phyloP scores from a whole-genome alignment of 179 eudicot species.

The Spinacia oleracea region DNA sequence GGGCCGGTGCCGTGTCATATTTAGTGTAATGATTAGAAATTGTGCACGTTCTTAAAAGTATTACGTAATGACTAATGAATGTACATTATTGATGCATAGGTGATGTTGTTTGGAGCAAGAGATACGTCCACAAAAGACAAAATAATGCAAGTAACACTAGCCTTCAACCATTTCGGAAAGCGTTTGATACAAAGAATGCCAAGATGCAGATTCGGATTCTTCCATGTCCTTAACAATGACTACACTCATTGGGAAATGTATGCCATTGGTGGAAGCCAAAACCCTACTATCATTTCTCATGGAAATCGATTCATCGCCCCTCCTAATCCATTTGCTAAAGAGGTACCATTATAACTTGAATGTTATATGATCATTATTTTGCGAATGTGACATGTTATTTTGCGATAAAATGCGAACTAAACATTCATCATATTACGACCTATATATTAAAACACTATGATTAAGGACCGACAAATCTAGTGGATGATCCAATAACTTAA shows the following conservation, averaged over 20 bases:
- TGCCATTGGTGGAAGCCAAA: slow-evolving; percentile 55
- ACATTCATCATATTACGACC: background rate
- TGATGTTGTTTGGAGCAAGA: slow-evolving; percentile 56
- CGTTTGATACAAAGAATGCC: slow-evolving; percentile 59
- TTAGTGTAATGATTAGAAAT: background rate
- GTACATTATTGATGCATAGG: slow-evolving; percentile 18
- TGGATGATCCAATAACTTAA: no score
- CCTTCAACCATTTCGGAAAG: slow-evolving; percentile 57
- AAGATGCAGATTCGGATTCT: slow-evolving; percentile 47
- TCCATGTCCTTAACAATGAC: slow-evolving; percentile 55
- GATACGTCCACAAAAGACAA: slow-evolving; percentile 35
- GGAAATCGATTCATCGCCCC: slow-evolving; percentile 62
- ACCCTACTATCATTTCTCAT: slow-evolving; percentile 52
- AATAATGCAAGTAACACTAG: slow-evolving; percentile 49
- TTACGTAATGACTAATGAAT: background rate
- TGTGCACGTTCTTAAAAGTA: background rate
- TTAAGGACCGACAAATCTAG: no score
- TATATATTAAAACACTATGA: background rate
- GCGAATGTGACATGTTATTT: no score
- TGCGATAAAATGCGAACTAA: no score
- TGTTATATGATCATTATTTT: background rate
- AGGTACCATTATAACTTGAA: slow-evolving; percentile 30
- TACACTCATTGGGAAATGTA: slow-evolving; percentile 63
- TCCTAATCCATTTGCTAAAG: slow-evolving; percentile 43
- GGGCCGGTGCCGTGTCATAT: no score